A percentile compares a stretch with the other conserved stretches of the same genome.
Evolutionary conservation across 2,329 filamentous ascomycete species (phyloP).

Genomic region (Kalmusia sp.): DNA sequence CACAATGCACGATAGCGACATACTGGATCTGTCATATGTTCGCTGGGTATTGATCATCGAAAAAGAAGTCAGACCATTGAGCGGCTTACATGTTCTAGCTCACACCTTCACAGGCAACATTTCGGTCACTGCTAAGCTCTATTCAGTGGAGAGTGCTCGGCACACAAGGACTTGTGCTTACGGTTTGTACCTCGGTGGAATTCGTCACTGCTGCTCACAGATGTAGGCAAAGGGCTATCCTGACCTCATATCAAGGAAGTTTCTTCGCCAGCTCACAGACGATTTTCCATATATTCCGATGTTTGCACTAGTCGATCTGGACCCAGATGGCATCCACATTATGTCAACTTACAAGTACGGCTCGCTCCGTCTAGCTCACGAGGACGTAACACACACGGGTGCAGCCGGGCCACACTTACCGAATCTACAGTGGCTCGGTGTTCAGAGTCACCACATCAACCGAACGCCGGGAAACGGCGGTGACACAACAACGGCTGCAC

Average conservation of each 20-base stretch:
- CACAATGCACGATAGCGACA: constrained; percentile 55
- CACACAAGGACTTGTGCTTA: constrained; percentile 71
- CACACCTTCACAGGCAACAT: constrained; percentile 67
- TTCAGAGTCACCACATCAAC: constrained; percentile 49
- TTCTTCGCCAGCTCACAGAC: constrained; percentile 60
- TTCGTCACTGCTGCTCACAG: constrained; percentile 12
- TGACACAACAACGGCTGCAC: constrained; percentile 15
- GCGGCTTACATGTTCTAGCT: constrained; percentile 12
- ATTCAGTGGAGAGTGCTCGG: constrained; percentile 60
- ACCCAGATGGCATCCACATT: constrained; percentile 79
- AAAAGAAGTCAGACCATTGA: constrained; percentile 67
- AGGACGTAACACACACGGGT: constrained; percentile 55
- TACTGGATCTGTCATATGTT: constrained; percentile 57
- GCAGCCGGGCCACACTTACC: constrained; percentile 49
- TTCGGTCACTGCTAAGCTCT: constrained; percentile 68
- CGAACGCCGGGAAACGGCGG: constrained; percentile 20
- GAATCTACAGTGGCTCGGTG: constrained; percentile 69
- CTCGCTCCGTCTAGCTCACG: constrained; percentile 68
- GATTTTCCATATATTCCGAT: constrained; percentile 55
- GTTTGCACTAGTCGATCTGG: constrained; percentile 73
- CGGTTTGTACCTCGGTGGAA: constrained; percentile 54
- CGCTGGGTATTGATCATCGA: constrained; percentile 78
- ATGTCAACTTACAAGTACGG: constrained; percentile 76
- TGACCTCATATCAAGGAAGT: constrained; percentile 72
- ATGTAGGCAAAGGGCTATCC: constrained; percentile 81